These are phyloP conservation scores for Erythrophleum ivorense DNA, from an alignment of 331 rosid genomes.

Conservation along the genomic window DNA sequence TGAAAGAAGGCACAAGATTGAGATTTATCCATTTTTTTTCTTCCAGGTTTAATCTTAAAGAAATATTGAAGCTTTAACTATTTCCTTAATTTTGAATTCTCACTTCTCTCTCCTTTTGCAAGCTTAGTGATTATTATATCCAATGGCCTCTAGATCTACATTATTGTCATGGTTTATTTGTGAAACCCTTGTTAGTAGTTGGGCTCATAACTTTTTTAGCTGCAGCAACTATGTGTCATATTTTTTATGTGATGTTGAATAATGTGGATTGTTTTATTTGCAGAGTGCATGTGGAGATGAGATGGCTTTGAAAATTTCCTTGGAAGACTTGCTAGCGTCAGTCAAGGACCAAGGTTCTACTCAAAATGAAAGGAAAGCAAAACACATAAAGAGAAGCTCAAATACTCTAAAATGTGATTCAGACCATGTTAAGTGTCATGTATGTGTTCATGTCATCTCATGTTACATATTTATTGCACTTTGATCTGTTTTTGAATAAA, in stretches of 20 bases:
- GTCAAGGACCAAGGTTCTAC: conserved; percentile 45
- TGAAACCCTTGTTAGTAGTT: conserved; percentile 24
- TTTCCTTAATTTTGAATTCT: conserved; percentile 4
- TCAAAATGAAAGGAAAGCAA: conserved; percentile 51
- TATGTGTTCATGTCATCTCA: conserved; percentile 49
- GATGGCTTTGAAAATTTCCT: conserved; percentile 50
- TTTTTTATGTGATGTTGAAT: conserved; percentile 21
- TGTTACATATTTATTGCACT: conserved; percentile 19
- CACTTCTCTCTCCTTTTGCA: conserved; percentile 25
- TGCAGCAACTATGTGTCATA: background rate
- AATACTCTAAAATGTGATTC: conserved; percentile 54
- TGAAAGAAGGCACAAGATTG: conserved; percentile 12
- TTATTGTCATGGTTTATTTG: conserved; percentile 29
- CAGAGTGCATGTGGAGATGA: conserved; percentile 63
- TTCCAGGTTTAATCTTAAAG: background rate
- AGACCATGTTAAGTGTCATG: conserved; percentile 57
- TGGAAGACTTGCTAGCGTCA: conserved; percentile 62
- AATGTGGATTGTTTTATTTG: conserved; percentile 46
- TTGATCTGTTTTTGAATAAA: background rate
- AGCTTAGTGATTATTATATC: background rate
- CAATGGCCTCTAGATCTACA: conserved; percentile 1
- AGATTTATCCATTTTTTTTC: background rate
- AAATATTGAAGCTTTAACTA: conserved; percentile 2
- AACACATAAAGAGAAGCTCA: conserved; percentile 54
- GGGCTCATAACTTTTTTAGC: background rate